These are phyloP conservation scores for Sarocladium brachiariae DNA, from an alignment of 2,329 filamentous ascomycete species.

Conservation along the genomic window DNA sequence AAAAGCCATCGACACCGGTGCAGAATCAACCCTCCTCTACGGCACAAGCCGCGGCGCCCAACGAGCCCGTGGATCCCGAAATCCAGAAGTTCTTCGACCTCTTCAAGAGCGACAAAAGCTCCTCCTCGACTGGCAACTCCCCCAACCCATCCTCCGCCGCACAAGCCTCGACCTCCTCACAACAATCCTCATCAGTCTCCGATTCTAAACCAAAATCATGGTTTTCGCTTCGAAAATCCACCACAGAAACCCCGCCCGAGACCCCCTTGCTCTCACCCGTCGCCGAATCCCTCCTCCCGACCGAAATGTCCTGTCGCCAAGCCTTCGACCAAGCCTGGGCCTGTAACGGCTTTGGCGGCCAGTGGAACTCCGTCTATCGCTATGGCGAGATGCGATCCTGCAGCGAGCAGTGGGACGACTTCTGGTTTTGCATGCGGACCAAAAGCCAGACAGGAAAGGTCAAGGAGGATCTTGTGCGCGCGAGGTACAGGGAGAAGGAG, in stretches of 20 bases:
- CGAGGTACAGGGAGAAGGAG: slow-evolving; percentile 62
- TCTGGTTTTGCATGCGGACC: slow-evolving; percentile 95
- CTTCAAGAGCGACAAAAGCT: slow-evolving; percentile 28
- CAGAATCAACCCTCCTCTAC: slow-evolving; percentile 16
- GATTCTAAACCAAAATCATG: slow-evolving; percentile 20
- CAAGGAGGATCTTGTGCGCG: slow-evolving; percentile 55
- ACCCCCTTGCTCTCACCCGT: slow-evolving; percentile 35
- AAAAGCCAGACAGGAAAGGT: slow-evolving; percentile 54
- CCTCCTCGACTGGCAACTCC: background rate
- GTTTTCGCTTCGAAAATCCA: slow-evolving; percentile 27
- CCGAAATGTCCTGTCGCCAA: slow-evolving; percentile 78
- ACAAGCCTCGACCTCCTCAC: slow-evolving; percentile 16
- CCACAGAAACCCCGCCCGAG: slow-evolving; percentile 15
- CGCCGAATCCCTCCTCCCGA: slow-evolving; percentile 66
- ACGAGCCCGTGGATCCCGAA: slow-evolving; percentile 37
- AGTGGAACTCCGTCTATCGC: slow-evolving; percentile 88
- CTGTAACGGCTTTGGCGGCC: slow-evolving; percentile 85
- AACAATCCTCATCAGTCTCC: slow-evolving; percentile 22
- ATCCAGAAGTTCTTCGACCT: slow-evolving; percentile 47
- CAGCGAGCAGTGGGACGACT: slow-evolving; percentile 82
- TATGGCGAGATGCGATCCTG: slow-evolving; percentile 72
- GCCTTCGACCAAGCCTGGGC: slow-evolving; percentile 92
- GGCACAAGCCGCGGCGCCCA: slow-evolving; percentile 16
- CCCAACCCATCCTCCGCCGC: background rate
- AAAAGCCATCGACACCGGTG: slow-evolving; percentile 21